Conservation (phyloP, 306 rosid species). For the Lotus japonicus region DNA sequence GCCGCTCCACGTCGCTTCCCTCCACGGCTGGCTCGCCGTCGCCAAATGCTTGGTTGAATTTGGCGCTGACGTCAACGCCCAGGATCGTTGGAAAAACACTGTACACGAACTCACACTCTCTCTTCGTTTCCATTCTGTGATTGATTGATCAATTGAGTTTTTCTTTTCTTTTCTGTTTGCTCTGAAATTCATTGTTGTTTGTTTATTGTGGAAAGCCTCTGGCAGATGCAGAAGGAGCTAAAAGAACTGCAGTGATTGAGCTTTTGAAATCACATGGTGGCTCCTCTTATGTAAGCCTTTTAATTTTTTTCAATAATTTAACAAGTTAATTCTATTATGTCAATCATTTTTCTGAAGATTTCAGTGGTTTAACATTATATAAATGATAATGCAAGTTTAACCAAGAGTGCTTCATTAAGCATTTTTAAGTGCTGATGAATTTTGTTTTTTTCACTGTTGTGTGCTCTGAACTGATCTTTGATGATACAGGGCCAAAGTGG, state of each 20-base stretch:
- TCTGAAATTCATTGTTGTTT: neutral
- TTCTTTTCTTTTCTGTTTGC: neutral
- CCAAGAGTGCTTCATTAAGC: neutral
- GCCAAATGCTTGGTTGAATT: constrained; percentile 63
- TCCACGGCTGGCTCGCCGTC: constrained; percentile 80
- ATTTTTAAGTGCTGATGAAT: neutral
- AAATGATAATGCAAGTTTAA: neutral
- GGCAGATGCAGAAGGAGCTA: constrained; percentile 96
- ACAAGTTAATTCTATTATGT: neutral
- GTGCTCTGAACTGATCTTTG: constrained; percentile 11
- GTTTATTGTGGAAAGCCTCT: constrained; percentile 49
- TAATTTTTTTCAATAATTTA: neutral
- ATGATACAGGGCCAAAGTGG: constrained; percentile 82
- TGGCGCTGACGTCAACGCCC: constrained; percentile 91
- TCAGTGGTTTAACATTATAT: neutral
- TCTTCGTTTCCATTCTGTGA: neutral
- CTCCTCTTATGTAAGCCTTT: constrained; percentile 69
- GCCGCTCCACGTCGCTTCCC: constrained; percentile 84
- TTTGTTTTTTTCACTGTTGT: neutral
- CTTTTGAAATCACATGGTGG: constrained; percentile 76
- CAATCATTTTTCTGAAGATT: neutral
- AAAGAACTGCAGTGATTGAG: constrained; percentile 46
- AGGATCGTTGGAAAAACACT: constrained; percentile 95
- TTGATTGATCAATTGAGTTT: neutral
- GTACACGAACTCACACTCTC: constrained; percentile 40